These are phyloP conservation scores for Candida sp. DNA, from an alignment of 1,139 yeast species.

Conservation along the genomic window DNA sequence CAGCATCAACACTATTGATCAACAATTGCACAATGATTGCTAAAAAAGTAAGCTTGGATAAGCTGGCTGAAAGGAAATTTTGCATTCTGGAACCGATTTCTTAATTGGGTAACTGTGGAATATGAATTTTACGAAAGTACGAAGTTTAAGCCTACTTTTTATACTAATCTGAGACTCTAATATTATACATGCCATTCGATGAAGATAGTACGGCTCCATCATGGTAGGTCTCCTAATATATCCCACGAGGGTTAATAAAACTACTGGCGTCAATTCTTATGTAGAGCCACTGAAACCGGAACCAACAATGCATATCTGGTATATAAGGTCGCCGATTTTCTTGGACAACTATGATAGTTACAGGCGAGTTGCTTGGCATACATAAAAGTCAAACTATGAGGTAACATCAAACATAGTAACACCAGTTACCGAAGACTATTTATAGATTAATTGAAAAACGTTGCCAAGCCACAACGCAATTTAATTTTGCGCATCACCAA, in stretches of 20 bases:
- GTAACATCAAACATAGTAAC: not conserved
- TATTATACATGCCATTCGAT: not conserved
- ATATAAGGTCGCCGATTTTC: not conserved
- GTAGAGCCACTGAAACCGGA: too few species aligned
- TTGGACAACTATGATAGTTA: too few species aligned
- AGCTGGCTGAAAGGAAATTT: not conserved
- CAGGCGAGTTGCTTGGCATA: not conserved
- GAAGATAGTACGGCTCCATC: too few species aligned
- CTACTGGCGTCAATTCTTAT: too few species aligned
- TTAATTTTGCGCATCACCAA: conserved; percentile 55
- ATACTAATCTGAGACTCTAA: not conserved
- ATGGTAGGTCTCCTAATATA: not conserved
- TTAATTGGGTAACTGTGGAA: not conserved
- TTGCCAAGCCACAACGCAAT: conserved; percentile 26
- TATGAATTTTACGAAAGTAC: too few species aligned
- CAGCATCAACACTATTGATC: conserved; percentile 3
- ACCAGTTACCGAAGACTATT: not conserved
- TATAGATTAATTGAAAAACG: conserved; percentile 2
- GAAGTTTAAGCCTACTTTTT: too few species aligned
- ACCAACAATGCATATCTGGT: not conserved
- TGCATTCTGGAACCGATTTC: not conserved
- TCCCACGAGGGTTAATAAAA: not conserved
- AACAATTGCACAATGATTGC: not conserved
- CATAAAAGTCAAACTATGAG: not conserved
- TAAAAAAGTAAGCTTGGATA: not conserved